Percentiles rank a stretch among this genome's conserved stretches.
These are phyloP conservation scores for Fusarium virguliforme DNA, from an alignment of 2,329 filamentous ascomycete genomes.

Conservation along the genomic window DNA sequence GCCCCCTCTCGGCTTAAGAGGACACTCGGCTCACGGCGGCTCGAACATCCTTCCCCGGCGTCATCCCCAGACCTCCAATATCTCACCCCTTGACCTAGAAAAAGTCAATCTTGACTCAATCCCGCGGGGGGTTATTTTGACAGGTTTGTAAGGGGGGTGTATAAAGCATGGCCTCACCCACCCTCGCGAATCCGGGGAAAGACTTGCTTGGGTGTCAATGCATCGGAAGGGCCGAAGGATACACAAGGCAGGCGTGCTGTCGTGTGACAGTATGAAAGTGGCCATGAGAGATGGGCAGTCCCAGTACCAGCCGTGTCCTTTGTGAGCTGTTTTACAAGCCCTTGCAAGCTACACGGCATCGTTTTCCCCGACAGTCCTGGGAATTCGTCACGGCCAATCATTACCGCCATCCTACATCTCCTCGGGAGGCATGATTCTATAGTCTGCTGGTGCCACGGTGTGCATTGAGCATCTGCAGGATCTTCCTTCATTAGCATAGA, in stretches of 20 bases:
- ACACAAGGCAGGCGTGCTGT: not conserved
- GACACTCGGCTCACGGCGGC: not conserved
- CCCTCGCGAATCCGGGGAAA: not conserved
- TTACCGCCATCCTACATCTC: not conserved
- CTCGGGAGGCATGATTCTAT: not conserved
- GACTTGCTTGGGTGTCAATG: not conserved
- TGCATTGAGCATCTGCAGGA: not conserved
- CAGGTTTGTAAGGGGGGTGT: not conserved
- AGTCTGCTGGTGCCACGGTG: not conserved
- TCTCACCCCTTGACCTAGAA: not conserved
- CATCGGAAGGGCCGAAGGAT: not conserved
- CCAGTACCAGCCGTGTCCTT: not conserved
- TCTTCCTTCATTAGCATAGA: not conserved
- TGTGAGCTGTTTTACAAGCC: not conserved
- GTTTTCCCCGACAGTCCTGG: not conserved
- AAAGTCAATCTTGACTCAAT: not conserved
- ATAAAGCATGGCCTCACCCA: not conserved
- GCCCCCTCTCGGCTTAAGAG: not conserved
- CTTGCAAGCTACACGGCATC: not conserved
- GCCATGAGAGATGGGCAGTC: not conserved
- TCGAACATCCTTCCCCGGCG: not conserved
- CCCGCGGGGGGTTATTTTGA: not conserved
- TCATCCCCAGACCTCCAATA: not conserved
- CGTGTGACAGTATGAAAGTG: not conserved
- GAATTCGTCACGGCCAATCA: not conserved